Evolutionary conservation across 495 filamentous ascomycete species (phyloP), one percentile per base, ranked within the genome.

Genomic region (Echria macrotheca): DNA sequence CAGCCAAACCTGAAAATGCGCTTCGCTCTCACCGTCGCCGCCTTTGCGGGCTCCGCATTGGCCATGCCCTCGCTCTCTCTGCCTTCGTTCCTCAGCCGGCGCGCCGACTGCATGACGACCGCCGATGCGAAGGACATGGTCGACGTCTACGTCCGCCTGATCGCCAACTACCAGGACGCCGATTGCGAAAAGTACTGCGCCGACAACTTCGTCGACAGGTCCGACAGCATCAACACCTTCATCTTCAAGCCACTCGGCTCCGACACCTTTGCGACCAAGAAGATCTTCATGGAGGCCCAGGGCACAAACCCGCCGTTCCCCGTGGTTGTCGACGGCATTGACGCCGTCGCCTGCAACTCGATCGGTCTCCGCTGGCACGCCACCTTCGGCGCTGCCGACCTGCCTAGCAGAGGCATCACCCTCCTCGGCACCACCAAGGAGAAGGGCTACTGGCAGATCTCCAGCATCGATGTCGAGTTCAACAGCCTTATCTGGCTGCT

Each of bases 211-310:
- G 61, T 59, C 49, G 57, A 67, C 57, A 49, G 58, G 26, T 63
- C 60, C 37, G 60, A 65, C 54, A 64, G 64, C 62, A 67, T 67
- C 62, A 65, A 65, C 62, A 61, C 62, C 54, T 60, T 67, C 62
- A 65, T 61, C 50, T 55, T 58, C 62, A 33, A 47, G 42, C 59
- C 61, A 29, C 57, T 65, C 11, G 62, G 60, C 43, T 47, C 52
- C 47, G 57, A 55, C 31, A 65, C 62, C n/a, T 65, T 65, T 43
- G 59, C 55, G 29, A 64, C 59, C 56, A 65, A 65, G 56, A 49
- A 61, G 49, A 61, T 65, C 49, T 67, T 67, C 52, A 60, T 67
- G 59, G 57, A 62, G 44, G 64, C 57, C 17, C 64, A 61, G 53
- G 28, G 49, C 28, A 52, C 57, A 15, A 65, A 63, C 55, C 61